Percentiles rank a stretch among this genome's conserved stretches.
Evolutionary conservation across 805 yeast genomes (phyloP).

Genomic region (Pichia sporocuriosa): DNA sequence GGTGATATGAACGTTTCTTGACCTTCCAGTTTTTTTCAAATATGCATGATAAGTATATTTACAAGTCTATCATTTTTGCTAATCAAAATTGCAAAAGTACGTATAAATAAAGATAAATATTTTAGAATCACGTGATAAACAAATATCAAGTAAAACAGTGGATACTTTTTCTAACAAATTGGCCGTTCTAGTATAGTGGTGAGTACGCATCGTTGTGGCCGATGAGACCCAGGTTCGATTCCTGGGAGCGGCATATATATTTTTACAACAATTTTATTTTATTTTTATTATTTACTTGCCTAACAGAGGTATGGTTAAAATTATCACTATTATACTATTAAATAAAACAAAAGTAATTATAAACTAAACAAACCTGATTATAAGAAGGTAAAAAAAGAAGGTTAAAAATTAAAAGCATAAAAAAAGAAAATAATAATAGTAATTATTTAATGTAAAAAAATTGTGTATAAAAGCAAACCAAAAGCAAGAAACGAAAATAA

Average conservation of each 20-base stretch:
- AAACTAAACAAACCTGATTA: not conserved
- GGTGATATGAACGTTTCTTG: too few species aligned
- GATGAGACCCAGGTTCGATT: slow-evolving; percentile 24
- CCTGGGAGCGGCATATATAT: slow-evolving; percentile 21
- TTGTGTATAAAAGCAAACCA: not conserved
- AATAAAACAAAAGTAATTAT: not conserved
- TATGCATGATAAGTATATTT: too few species aligned
- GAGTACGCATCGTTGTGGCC: slow-evolving; percentile 24
- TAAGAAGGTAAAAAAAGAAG: not conserved
- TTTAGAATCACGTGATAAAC: too few species aligned
- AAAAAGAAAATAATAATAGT: not conserved
- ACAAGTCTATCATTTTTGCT: too few species aligned
- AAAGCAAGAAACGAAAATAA: not conserved
- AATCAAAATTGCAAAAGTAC: too few species aligned
- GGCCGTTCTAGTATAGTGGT: slow-evolving; percentile 25
- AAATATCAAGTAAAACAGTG: not conserved
- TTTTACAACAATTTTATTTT: not conserved
- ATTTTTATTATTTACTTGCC: too few species aligned
- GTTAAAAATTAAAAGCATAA: not conserved
- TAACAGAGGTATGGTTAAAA: too few species aligned
- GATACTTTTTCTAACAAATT: not conserved
- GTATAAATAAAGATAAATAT: too few species aligned
- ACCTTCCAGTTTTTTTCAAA: too few species aligned
- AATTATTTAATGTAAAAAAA: not conserved
- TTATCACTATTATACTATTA: not conserved